Evolutionary conservation across 306 rosid genomes (phyloP).

Genomic region (Rosa chinensis): DNA sequence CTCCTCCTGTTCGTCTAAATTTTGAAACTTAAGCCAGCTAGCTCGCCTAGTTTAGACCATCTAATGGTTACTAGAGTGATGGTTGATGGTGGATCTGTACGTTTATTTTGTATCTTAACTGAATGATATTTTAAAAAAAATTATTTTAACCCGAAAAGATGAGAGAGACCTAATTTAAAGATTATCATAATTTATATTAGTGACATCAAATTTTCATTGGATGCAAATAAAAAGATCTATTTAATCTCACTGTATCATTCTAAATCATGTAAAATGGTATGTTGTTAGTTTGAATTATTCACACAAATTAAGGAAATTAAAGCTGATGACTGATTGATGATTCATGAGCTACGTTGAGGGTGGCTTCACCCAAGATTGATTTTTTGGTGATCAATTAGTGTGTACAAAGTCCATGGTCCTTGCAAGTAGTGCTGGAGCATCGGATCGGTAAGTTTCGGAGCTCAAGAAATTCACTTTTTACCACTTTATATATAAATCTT

Average conservation of each 20-base stretch:
- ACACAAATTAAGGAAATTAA: background rate
- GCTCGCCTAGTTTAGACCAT: background rate
- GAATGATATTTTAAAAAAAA: too few relatives aligned
- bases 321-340: background rate
- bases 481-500: conserved; percentile 8
- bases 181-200: too few relatives aligned
- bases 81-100: background rate
- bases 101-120: background rate
- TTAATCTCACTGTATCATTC: background rate
- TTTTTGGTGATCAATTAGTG: conserved; percentile 12
- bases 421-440: conserved; percentile 20
- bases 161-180: too few relatives aligned
- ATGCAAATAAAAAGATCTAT: too few relatives aligned
- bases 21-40: background rate
- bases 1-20: background rate
- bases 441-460: conserved; percentile 39
- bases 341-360: background rate
- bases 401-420: conserved; percentile 21
- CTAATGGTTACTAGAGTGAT: background rate
- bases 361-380: conserved; percentile 1
- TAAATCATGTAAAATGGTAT: too few relatives aligned
- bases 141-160: too few relatives aligned
- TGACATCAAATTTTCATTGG: too few relatives aligned
- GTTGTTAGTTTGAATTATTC: too few relatives aligned
- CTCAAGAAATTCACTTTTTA: conserved; percentile 36